Percentiles rank a stretch among this genome's conserved stretches.
Conservation (phyloP, 306 rosid species). For the Abrus pulchellus region DNA sequence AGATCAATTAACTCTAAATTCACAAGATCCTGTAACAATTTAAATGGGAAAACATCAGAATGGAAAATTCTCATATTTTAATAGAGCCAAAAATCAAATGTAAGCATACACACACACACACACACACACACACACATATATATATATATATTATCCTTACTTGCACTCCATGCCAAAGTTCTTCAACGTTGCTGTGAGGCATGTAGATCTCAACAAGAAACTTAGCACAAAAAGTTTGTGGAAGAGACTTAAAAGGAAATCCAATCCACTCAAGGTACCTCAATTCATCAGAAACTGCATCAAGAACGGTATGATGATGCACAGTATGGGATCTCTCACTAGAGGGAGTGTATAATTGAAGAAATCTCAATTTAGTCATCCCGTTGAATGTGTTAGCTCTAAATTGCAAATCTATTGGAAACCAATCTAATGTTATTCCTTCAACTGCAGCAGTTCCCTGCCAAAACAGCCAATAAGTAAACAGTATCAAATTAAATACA, state of each 20-base stretch:
- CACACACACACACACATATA: too few relatives aligned
- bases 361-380: constrained; percentile 24
- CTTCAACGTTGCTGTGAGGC: not conserved
- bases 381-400: not conserved
- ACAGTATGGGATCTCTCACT: not conserved
- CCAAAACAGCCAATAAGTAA: not conserved
- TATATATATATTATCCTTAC: not conserved
- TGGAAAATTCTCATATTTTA: not conserved
- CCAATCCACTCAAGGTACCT: constrained; percentile 37
- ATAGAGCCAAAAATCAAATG: not conserved
- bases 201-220: constrained; percentile 29
- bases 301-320: not conserved
- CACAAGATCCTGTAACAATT: constrained; percentile 14
- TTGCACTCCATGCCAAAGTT: constrained; percentile 38
- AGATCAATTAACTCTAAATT: constrained; percentile 23
- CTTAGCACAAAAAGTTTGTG: constrained; percentile 7
- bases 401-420: not conserved
- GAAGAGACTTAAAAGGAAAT: constrained; percentile 41
- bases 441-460: constrained; percentile 36
- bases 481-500: too few relatives aligned
- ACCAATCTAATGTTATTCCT: constrained; percentile 22
- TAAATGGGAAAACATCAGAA: not conserved
- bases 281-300: not conserved
- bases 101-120: too few relatives aligned
- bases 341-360: not conserved